Conservation (phyloP, 176 grass and related monocot genomes). For the Oryza punctata region DNA sequence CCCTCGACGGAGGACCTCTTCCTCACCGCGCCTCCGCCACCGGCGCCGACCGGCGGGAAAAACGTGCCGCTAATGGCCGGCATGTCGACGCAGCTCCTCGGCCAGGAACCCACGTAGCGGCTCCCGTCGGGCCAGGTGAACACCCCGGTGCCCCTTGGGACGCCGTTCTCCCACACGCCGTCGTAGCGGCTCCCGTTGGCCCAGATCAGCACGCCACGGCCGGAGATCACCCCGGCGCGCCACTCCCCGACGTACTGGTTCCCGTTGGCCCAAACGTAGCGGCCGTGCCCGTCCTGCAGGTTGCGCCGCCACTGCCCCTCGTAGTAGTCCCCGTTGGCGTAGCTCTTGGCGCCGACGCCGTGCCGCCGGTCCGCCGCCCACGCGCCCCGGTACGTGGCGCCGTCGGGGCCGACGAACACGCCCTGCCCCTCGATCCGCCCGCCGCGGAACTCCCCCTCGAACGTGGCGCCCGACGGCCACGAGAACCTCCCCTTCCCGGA, state of each 20-base stretch:
- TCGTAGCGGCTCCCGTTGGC: conserved; percentile 93
- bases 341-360: conserved; percentile 74
- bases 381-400: conserved; percentile 72
- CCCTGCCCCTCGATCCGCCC: conserved; percentile 90
- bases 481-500: conserved; percentile 86
- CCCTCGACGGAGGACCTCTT: conserved; percentile 86
- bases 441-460: conserved; percentile 82
- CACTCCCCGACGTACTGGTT: conserved; percentile 98
- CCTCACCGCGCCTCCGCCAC: conserved; percentile 22
- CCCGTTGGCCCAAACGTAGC: conserved; percentile 85
- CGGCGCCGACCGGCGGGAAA: conserved; percentile 56
- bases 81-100: conserved; percentile 50
- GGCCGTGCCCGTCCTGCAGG: conserved; percentile 87
- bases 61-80: conserved; percentile 76
- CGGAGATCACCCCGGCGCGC: conserved; percentile 86
- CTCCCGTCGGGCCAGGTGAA: conserved; percentile 93
- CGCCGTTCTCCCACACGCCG: conserved; percentile 84
- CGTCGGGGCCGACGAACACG: conserved; percentile 68
- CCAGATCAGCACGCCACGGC: conserved; percentile 89
- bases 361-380: conserved; percentile 82
- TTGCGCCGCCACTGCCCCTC: conserved; percentile 91
- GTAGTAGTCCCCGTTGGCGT: conserved; percentile 92
- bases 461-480: conserved; percentile 89
- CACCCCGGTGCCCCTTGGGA: conserved; percentile 71
- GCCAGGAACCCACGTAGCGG: conserved; percentile 84